Percentiles rank a stretch among this genome's conserved stretches.
phyloP scores from a whole-genome alignment of 2,329 filamentous ascomycete genomes.

The Penicillium sclerotigenum region DNA sequence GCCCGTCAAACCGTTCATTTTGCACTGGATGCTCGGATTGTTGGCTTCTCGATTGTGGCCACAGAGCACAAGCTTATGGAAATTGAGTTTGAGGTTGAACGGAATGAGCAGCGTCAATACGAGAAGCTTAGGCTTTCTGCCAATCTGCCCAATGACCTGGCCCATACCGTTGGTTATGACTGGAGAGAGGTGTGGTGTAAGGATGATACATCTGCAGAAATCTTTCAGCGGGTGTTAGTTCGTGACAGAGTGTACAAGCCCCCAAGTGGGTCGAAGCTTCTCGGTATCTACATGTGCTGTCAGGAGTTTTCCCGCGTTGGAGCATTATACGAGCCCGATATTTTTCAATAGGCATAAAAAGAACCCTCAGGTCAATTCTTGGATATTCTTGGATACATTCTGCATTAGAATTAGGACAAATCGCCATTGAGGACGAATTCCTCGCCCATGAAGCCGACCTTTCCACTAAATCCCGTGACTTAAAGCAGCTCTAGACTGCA shows the following conservation, averaged over 20 bases:
- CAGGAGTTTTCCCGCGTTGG: neutral
- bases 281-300: neutral
- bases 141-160: too few relatives aligned
- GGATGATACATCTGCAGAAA: neutral
- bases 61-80: neutral
- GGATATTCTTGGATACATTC: neutral
- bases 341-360: neutral
- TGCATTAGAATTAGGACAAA: neutral
- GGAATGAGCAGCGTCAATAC: neutral
- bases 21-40: neutral
- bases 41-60: neutral
- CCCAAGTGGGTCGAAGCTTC: neutral
- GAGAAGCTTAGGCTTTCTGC: neutral
- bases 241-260: neutral
- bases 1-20: neutral
- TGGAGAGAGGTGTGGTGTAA: neutral
- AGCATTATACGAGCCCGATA: neutral
- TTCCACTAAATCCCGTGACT: neutral
- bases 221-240: neutral
- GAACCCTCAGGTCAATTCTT: neutral
- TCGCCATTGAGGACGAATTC: neutral
- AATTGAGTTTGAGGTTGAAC: neutral
- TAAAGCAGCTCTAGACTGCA: neutral
- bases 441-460: neutral
- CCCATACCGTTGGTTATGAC: neutral